These are phyloP conservation scores for Candida glaebosa DNA, from an alignment of 805 yeast species.

Conservation along the genomic window DNA sequence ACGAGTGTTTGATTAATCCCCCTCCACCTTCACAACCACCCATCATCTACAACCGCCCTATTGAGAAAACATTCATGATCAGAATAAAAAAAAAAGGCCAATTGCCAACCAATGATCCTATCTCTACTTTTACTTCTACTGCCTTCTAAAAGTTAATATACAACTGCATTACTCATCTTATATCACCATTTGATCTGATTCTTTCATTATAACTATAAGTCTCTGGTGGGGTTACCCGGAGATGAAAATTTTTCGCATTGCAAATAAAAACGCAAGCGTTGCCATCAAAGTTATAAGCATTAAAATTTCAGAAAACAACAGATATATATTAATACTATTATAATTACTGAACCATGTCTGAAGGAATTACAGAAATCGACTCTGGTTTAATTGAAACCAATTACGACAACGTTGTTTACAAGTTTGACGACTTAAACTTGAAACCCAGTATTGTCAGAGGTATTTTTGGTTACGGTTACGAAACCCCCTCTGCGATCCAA, in stretches of 20 bases:
- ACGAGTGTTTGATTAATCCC: conserved; percentile 25
- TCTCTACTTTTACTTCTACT: too few species aligned
- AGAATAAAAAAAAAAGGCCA: too few species aligned
- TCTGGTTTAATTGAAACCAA: conserved; percentile 85
- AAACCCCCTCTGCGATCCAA: conserved; percentile 79
- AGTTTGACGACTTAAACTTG: conserved; percentile 73
- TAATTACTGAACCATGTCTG: conserved; percentile 39
- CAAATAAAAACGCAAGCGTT: not conserved
- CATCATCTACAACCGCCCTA: too few species aligned
- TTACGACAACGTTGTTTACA: conserved; percentile 81
- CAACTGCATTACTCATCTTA: too few species aligned
- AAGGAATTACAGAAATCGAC: conserved; percentile 78
- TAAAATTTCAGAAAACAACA: conserved; percentile 1
- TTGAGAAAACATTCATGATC: too few species aligned
- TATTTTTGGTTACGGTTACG: conserved; percentile 78
- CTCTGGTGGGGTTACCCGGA: conserved; percentile 6
- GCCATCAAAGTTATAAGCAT: not conserved
- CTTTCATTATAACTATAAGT: too few species aligned
- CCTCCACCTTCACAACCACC: too few species aligned
- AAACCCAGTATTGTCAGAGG: conserved; percentile 75
- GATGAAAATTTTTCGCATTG: conserved; percentile 1
- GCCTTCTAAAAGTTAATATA: too few species aligned
- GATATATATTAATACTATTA: conserved; percentile 3
- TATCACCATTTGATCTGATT: too few species aligned
- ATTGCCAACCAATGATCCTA: too few species aligned